Base-by-base conservation (phyloP, 768 basidiomycete species). In the Suillus subluteus region DNA sequence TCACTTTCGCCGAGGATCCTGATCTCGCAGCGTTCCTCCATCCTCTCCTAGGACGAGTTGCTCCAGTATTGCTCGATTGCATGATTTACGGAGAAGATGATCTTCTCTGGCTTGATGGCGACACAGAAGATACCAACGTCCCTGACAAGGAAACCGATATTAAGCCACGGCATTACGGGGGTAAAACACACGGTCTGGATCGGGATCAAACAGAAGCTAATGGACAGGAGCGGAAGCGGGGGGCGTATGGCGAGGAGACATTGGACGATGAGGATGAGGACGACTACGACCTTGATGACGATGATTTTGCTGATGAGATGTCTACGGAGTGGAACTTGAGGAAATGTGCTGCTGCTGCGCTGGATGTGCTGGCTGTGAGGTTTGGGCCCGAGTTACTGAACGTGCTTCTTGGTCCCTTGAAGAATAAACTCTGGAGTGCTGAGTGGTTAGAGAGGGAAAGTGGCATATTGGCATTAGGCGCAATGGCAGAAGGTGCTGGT, bases 81-180 rank as follows among this genome's bases (percentile, higher is more conserved):
- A 99, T 99, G 97, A 79, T 97, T 37, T 99, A 99, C 71, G 92
- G 95, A 64, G 96, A 98, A 73, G 94, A 95, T 71, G 98, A 99
- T 75, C 82, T 99, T n/a, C 80, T 97, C 23, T 95, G 95, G 90
- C 84, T 99, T 54, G 96, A 98, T 69, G 94, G 88, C 9, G 96
- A 96, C 70, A 88, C 90, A 3, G 96, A 97, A 71, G 94, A 95
- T 75, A 90, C 95, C 26, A 84, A 82, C 4, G 92, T 98, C 6
- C 96, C 98, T 0, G 98, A 99, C 78, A 95, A 92, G 79, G 94
- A 94, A 62, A 86, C 88, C 6, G 98, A 99, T 75, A 98, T 99
- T 85, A 98, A 96, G 80, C 98, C 98, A 11, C 88, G 92, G 58
- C 92, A 96, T 74, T 97, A 97, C 70, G 90, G 93, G 18, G 86